Percentiles rank a stretch among this genome's conserved stretches.
Evolutionary conservation across 176 grass and related monocot species (phyloP).

Genomic region (Panicum miliaceum): DNA sequence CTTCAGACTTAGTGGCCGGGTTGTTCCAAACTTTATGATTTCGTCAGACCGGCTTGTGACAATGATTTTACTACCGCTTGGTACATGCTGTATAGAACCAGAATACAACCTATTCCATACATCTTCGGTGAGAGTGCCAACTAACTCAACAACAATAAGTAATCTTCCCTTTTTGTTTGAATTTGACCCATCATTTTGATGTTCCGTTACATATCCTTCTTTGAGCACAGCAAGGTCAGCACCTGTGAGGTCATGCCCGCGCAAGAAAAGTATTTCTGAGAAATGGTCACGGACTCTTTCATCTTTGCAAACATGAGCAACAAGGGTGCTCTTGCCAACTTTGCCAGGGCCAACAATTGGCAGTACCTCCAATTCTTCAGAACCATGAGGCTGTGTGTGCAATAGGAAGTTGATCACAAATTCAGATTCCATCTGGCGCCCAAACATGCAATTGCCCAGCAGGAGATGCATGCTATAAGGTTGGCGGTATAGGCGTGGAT

Average conservation of each 20-base stretch:
- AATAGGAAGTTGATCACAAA: not conserved
- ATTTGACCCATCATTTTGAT: not conserved
- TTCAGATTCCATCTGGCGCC: not conserved
- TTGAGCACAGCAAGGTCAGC: rapidly evolving
- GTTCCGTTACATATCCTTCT: not conserved
- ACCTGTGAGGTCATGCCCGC: not conserved
- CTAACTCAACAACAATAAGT: slow-evolving; percentile 11
- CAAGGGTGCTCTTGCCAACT: slow-evolving; percentile 37
- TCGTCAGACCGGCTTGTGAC: not conserved
- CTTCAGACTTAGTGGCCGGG: not conserved
- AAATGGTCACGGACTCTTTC: slow-evolving; percentile 30
- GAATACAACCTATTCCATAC: not conserved
- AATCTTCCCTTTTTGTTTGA: not conserved
- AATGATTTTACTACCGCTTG: slow-evolving; percentile 28
- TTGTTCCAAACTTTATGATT: not conserved
- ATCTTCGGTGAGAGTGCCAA: not conserved
- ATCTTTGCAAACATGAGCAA: slow-evolving; percentile 15
- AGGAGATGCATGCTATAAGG: slow-evolving; percentile 32
- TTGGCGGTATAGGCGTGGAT: not conserved
- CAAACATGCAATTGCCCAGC: not conserved
- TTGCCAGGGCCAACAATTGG: not conserved
- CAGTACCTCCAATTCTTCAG: not conserved
- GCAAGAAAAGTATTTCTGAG: not conserved
- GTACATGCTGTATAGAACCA: not conserved
- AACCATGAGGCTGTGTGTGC: not conserved